phyloP scores from a whole-genome alignment of 176 grass and related monocot species.

The Avena atlantica region DNA sequence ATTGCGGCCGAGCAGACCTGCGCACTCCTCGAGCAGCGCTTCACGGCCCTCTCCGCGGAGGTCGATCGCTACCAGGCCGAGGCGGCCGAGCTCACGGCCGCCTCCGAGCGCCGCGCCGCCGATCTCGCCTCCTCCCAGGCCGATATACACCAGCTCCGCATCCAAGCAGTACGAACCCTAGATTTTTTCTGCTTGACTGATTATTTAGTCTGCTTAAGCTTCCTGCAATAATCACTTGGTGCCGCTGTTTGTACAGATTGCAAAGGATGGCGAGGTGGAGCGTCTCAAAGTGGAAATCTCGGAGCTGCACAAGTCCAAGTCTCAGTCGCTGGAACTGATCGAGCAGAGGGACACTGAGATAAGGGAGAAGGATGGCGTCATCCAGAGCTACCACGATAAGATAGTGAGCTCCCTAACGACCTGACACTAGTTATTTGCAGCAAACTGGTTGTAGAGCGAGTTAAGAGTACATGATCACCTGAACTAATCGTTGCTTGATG shows the following conservation, averaged over 20 bases:
- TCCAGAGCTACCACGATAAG: conserved; percentile 88
- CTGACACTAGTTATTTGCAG: conserved; percentile 19
- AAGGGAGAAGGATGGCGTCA: conserved; percentile 77
- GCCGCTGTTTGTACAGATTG: conserved; percentile 60
- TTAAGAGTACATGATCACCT: conserved; percentile 1
- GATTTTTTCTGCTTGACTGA: conserved; percentile 2
- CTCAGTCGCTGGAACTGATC: conserved; percentile 77
- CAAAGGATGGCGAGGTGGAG: conserved; percentile 83
- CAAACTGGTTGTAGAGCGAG: background rate
- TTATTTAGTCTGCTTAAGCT: conserved; percentile 18
- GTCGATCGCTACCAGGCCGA: conserved; percentile 69
- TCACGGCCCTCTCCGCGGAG: conserved; percentile 69
- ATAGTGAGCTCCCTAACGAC: conserved; percentile 64
- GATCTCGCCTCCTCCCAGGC: conserved; percentile 67
- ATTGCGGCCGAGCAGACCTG: conserved; percentile 94
- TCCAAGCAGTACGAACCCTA: conserved; percentile 68
- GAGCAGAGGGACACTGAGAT: conserved; percentile 86
- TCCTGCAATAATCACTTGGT: conserved; percentile 18
- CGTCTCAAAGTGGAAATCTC: conserved; percentile 63
- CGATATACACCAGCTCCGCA: conserved; percentile 91
- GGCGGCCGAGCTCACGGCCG: conserved; percentile 59
- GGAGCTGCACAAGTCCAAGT: conserved; percentile 81
- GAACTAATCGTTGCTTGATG: background rate
- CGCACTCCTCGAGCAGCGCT: conserved; percentile 89
- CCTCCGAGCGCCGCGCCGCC: conserved; percentile 66